Conservation (phyloP, 768 basidiomycete species). For the Suillus clintonianus region DNA sequence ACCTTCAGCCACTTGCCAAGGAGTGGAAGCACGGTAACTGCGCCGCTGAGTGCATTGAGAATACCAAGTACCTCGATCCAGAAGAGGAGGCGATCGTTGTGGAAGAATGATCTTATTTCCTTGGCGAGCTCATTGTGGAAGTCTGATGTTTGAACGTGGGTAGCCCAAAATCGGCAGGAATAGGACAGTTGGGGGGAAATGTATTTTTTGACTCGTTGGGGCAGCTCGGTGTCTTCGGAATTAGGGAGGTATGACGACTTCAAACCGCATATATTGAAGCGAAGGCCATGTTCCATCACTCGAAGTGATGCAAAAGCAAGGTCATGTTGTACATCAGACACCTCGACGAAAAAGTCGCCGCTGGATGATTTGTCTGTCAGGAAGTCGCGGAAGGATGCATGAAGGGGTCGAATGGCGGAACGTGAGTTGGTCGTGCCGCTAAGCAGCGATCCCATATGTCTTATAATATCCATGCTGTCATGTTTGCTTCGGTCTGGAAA, state of each 20-base stretch:
- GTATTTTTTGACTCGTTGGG: not conserved
- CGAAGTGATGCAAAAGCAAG: constrained; percentile 24
- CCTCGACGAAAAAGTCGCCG: constrained; percentile 13
- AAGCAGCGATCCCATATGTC: too few species aligned
- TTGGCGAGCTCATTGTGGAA: not conserved
- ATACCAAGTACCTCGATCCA: constrained; percentile 5
- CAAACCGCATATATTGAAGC: constrained; percentile 38
- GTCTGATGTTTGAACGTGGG: constrained; percentile 2
- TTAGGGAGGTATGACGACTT: constrained; percentile 32
- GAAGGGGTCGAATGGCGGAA: constrained; percentile 18
- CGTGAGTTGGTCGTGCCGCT: not conserved
- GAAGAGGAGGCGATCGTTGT: constrained; percentile 7
- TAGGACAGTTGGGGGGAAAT: constrained; percentile 10
- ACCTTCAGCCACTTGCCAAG: not conserved
- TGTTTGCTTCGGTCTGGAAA: too few species aligned
- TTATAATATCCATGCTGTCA: too few species aligned
- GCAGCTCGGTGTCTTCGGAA: constrained; percentile 16
- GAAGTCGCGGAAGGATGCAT: constrained; percentile 32
- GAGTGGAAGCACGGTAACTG: not conserved
- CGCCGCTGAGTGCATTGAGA: not conserved
- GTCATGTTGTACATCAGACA: constrained; percentile 9
- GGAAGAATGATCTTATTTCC: constrained; percentile 5
- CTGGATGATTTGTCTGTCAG: constrained; percentile 15
- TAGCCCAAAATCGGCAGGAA: constrained; percentile 11
- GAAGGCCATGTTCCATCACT: constrained; percentile 29